phyloP scores from a whole-genome alignment of 2,329 filamentous ascomycete genomes.

The Claviceps sp. region DNA sequence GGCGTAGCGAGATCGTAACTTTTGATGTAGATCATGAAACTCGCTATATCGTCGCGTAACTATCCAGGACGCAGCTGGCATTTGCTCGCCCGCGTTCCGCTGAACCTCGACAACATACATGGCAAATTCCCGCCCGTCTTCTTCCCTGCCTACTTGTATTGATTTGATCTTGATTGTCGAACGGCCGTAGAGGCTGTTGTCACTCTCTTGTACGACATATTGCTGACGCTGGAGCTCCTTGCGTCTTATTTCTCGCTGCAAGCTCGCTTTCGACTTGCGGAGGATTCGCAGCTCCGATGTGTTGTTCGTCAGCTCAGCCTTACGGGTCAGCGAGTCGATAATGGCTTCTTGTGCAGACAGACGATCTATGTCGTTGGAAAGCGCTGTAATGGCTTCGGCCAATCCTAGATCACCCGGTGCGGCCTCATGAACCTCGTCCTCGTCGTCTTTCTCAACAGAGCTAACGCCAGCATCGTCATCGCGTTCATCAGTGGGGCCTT shows the following conservation, averaged over 20 bases:
- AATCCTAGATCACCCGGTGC: conserved; percentile 88
- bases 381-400: conserved; percentile 76
- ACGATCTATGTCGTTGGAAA: conserved; percentile 86
- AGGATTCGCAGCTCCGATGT: conserved; percentile 84
- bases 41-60: conserved; percentile 91
- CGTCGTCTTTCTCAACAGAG: conserved; percentile 39
- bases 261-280: conserved; percentile 82
- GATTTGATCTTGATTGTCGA: conserved; percentile 83
- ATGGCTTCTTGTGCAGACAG: conserved; percentile 79
- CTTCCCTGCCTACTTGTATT: conserved; percentile 82
- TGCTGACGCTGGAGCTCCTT: conserved; percentile 95
- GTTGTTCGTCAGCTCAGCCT: conserved; percentile 95
- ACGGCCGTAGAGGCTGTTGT: conserved; percentile 90
- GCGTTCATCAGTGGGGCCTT: conserved; percentile 66
- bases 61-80: conserved; percentile 91
- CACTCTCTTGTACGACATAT: conserved; percentile 93
- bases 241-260: conserved; percentile 80
- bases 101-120: conserved; percentile 89
- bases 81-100: conserved; percentile 81
- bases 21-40: conserved; percentile 90
- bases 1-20: conserved; percentile 69
- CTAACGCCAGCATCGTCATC: conserved; percentile 56
- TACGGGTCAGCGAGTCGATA: conserved; percentile 79
- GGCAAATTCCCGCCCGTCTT: conserved; percentile 86
- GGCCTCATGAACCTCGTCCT: conserved; percentile 83